Evolutionary conservation across 177 flowering plant species (phyloP).

Genomic region (Tripterygium wilfordii): DNA sequence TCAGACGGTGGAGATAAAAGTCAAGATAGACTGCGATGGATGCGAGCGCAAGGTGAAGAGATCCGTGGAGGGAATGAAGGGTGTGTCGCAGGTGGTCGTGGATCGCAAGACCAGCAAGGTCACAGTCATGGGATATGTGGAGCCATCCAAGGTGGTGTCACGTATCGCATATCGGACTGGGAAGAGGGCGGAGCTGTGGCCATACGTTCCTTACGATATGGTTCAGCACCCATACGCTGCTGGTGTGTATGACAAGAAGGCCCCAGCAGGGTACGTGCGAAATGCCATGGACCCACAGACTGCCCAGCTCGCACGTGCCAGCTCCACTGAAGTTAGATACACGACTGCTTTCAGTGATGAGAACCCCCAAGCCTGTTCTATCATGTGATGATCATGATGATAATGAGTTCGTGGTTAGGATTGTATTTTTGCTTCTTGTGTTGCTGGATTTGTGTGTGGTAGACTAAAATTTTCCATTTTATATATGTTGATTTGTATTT

Average conservation of each 20-base stretch:
- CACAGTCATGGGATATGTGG: conserved; percentile 85
- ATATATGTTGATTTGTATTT: too few relatives aligned
- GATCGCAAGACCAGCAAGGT: conserved; percentile 65
- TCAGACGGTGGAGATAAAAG: conserved; percentile 69
- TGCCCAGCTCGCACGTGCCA: conserved; percentile 58
- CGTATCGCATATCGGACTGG: conserved; percentile 67
- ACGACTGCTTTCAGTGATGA: conserved; percentile 89
- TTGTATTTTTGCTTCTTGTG: not conserved
- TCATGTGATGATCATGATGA: conserved; percentile 49
- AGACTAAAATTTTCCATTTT: too few relatives aligned
- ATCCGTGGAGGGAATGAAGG: conserved; percentile 67
- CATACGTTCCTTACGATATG: conserved; percentile 78
- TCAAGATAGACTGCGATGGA: conserved; percentile 89
- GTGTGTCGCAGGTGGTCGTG: conserved; percentile 44
- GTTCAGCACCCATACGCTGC: conserved; percentile 83
- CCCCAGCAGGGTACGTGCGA: conserved; percentile 85
- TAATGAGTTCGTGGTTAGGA: not conserved
- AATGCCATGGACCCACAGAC: conserved; percentile 34
- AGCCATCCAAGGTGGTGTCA: conserved; percentile 61
- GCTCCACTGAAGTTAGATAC: conserved; percentile 74
- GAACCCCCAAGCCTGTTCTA: conserved; percentile 59
- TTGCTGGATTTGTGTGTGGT: not conserved
- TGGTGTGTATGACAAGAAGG: conserved; percentile 81
- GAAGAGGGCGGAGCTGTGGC: conserved; percentile 91
- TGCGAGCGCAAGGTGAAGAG: conserved; percentile 73